These are phyloP conservation scores for Hanseniaspora guilliermondii DNA, from an alignment of 805 yeast species.

Conservation along the genomic window DNA sequence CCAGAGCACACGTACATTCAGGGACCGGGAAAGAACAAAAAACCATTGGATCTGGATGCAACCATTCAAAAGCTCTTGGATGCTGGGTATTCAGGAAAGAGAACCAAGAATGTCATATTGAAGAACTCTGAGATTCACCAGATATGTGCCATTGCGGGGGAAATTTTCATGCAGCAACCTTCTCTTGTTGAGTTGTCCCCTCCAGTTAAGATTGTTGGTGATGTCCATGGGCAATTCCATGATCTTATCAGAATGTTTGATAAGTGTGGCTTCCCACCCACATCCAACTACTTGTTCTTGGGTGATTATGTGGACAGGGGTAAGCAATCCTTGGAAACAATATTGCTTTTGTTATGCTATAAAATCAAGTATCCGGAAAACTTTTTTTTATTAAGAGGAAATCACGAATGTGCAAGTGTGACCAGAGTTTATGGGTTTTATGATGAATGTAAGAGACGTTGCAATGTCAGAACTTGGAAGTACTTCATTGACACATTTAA, in stretches of 20 bases:
- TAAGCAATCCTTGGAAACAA: conserved; percentile 88
- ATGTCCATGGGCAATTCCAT: conserved; percentile 92
- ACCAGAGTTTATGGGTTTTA: conserved; percentile 94
- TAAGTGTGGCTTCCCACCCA: conserved; percentile 92
- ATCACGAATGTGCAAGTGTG: conserved; percentile 94
- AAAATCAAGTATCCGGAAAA: conserved; percentile 94
- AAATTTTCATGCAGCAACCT: conserved; percentile 64
- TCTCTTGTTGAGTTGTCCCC: conserved; percentile 53
- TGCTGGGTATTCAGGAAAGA: conserved; percentile 91
- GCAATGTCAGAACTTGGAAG: conserved; percentile 87
- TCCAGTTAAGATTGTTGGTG: conserved; percentile 77
- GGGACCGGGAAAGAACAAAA: conserved; percentile 22
- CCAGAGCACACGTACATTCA: conserved; percentile 15
- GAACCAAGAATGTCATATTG: conserved; percentile 78
- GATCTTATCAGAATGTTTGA: conserved; percentile 84
- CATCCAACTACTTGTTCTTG: conserved; percentile 76
- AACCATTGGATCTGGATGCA: conserved; percentile 59
- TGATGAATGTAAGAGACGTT: conserved; percentile 92
- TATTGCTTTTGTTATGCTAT: conserved; percentile 73
- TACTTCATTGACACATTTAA: conserved; percentile 87
- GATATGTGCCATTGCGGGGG: conserved; percentile 79
- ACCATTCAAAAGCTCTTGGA: conserved; percentile 81
- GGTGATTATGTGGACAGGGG: conserved; percentile 98
- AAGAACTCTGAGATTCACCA: conserved; percentile 80
- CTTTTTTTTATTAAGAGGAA: conserved; percentile 84